These are phyloP conservation scores for Penicillium cinerascens DNA, from an alignment of 495 filamentous ascomycete genomes.

Conservation along the genomic window DNA sequence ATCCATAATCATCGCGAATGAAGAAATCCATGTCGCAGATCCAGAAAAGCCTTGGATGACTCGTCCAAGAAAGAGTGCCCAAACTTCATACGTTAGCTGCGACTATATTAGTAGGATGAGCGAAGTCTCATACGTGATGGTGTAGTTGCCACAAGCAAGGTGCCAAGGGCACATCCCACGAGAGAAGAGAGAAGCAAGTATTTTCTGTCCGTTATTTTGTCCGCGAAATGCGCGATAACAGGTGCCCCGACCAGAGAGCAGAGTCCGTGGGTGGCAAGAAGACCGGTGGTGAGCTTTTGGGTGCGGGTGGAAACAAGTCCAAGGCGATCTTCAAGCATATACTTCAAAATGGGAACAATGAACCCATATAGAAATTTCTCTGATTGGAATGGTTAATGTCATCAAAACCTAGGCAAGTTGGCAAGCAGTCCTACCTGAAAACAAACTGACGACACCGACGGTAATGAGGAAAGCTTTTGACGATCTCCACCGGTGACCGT, in stretches of 20 bases:
- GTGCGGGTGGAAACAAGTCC: slow-evolving; percentile 6
- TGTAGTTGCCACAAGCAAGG: not conserved
- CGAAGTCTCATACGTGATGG: no score
- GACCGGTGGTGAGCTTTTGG: slow-evolving; percentile 4
- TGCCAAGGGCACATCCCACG: not conserved
- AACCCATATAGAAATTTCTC: slow-evolving; percentile 17
- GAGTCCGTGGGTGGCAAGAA: slow-evolving; percentile 7
- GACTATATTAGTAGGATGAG: no score
- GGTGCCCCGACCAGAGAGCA: slow-evolving; percentile 1
- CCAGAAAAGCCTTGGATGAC: slow-evolving; percentile 18
- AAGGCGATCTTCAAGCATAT: slow-evolving; percentile 10
- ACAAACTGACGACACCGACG: no score
- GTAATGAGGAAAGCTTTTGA: no score
- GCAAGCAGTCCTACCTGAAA: no score
- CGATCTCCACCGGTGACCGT: no score
- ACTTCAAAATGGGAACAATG: slow-evolving; percentile 12
- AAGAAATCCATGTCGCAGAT: slow-evolving; percentile 21
- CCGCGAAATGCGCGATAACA: slow-evolving; percentile 11
- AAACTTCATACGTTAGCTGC: not conserved
- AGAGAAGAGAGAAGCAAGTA: not conserved
- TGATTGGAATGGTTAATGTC: no score
- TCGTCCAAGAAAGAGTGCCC: slow-evolving; percentile 13
- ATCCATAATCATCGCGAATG: slow-evolving; percentile 22
- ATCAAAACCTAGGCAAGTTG: no score
- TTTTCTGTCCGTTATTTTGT: not conserved